phyloP scores from a whole-genome alignment of 768 basidiomycete genomes.

The Leccinum rimulosum region DNA sequence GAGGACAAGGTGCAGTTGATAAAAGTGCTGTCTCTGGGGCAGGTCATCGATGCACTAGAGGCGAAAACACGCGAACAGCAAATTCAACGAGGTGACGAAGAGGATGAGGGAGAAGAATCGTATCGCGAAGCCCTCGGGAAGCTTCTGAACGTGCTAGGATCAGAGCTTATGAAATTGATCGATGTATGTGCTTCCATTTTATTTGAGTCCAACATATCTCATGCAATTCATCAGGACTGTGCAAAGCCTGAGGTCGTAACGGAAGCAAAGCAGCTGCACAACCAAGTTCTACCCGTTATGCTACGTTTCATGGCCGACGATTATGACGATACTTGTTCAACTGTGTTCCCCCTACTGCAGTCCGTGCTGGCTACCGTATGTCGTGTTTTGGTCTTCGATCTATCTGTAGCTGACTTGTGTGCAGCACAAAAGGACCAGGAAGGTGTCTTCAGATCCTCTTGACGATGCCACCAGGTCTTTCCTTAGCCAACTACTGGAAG shows the following conservation, averaged over 20 bases:
- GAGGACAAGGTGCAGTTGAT: constrained; percentile 87
- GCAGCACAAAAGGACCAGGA: constrained; percentile 81
- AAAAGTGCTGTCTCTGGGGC: constrained; percentile 82
- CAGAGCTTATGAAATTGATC: constrained; percentile 79
- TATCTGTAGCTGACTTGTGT: constrained; percentile 5
- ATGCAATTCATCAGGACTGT: constrained; percentile 46
- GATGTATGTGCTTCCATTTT: constrained; percentile 49
- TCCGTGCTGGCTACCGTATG: constrained; percentile 72
- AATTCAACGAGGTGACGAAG: constrained; percentile 59
- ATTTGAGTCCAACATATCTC: background rate
- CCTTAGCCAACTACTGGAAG: constrained; percentile 71
- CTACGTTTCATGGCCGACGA: constrained; percentile 88
- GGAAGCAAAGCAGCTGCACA: constrained; percentile 63
- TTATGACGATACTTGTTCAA: constrained; percentile 84
- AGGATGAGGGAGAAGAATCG: constrained; percentile 85
- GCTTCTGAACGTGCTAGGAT: constrained; percentile 75
- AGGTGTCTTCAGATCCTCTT: constrained; percentile 57
- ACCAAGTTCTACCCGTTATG: constrained; percentile 73
- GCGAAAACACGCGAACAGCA: constrained; percentile 68
- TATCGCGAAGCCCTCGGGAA: constrained; percentile 89
- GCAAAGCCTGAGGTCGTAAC: constrained; percentile 54
- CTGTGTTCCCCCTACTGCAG: constrained; percentile 79
- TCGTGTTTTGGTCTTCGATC: background rate
- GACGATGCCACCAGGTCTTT: constrained; percentile 73
- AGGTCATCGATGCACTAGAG: constrained; percentile 81